These are phyloP conservation scores for Massarina eburnea DNA, from an alignment of 2,329 filamentous ascomycete species.

Conservation along the genomic window DNA sequence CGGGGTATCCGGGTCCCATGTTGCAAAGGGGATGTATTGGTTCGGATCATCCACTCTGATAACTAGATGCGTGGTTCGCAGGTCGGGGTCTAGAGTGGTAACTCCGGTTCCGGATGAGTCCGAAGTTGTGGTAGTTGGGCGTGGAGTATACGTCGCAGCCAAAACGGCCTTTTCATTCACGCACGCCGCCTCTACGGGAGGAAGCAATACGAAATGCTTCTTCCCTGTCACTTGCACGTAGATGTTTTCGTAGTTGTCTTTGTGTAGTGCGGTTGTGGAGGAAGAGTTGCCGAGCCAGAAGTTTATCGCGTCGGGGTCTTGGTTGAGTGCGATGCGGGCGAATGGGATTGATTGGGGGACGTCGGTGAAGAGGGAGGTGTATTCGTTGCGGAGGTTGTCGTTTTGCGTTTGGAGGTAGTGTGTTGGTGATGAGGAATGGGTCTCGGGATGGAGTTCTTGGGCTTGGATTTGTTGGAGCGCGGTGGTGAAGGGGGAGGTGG, in stretches of 20 bases:
- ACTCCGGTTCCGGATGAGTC: conserved; percentile 7
- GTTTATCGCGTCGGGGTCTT: conserved; percentile 73
- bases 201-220: conserved; percentile 75
- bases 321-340: conserved; percentile 69
- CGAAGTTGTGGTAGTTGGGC: not conserved
- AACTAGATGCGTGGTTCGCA: conserved; percentile 22
- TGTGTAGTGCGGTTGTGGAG: conserved; percentile 72
- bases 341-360: conserved; percentile 69
- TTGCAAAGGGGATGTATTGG: conserved; percentile 65
- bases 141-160: conserved; percentile 59
- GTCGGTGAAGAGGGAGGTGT: conserved; percentile 62
- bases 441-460: conserved; percentile 50
- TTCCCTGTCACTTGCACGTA: conserved; percentile 74
- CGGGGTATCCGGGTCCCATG: conserved; percentile 71
- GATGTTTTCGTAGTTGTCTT: conserved; percentile 83
- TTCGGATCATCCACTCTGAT: conserved; percentile 35
- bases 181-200: conserved; percentile 69
- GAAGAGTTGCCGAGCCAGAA: conserved; percentile 75
- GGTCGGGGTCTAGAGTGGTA: conserved; percentile 9
- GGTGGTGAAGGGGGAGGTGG: conserved; percentile 60
- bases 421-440: conserved; percentile 11
- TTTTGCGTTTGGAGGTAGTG: conserved; percentile 79
- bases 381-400: conserved; percentile 77
- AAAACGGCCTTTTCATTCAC: conserved; percentile 64
- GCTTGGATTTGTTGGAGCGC: conserved; percentile 64